These are phyloP conservation scores for Penicillium sp. DNA, from an alignment of 2,329 filamentous ascomycete genomes.

Conservation along the genomic window DNA sequence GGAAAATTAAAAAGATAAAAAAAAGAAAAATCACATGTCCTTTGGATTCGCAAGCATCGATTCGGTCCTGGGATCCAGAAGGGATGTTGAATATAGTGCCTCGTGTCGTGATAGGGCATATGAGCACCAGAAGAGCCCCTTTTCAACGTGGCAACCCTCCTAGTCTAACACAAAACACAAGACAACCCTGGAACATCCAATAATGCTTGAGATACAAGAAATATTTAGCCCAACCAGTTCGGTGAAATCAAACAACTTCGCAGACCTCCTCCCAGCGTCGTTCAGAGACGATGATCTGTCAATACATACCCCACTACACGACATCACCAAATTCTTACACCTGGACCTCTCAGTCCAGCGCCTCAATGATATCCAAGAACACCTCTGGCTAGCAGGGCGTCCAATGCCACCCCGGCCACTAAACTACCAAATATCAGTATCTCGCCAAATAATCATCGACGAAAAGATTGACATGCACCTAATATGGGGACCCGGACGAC, in stretches of 20 bases:
- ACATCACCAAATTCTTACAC: neutral
- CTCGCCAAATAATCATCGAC: conserved; percentile 41
- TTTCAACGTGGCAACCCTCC: neutral
- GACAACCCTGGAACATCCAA: neutral
- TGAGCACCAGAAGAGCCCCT: neutral
- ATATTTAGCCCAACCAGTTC: neutral
- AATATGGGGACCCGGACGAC: conserved; percentile 33
- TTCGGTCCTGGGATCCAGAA: no score
- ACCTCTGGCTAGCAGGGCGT: conserved; percentile 10
- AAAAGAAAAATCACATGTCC: no score
- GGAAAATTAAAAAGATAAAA: no score
- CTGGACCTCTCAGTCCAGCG: conserved; percentile 2
- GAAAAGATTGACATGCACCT: conserved; percentile 46
- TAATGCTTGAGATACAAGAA: neutral
- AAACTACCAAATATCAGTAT: conserved; percentile 41
- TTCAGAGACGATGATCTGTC: neutral
- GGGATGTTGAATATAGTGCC: no score
- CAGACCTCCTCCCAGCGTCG: neutral
- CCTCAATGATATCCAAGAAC: conserved; percentile 1
- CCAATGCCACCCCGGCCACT: conserved; percentile 22
- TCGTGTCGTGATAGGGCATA: neutral
- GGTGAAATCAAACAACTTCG: neutral
- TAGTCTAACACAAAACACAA: neutral
- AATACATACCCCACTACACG: neutral
- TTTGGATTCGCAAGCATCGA: no score